Conservation (phyloP, 1,284 basidiomycete species). For the Taiwanofungus camphoratus region DNA sequence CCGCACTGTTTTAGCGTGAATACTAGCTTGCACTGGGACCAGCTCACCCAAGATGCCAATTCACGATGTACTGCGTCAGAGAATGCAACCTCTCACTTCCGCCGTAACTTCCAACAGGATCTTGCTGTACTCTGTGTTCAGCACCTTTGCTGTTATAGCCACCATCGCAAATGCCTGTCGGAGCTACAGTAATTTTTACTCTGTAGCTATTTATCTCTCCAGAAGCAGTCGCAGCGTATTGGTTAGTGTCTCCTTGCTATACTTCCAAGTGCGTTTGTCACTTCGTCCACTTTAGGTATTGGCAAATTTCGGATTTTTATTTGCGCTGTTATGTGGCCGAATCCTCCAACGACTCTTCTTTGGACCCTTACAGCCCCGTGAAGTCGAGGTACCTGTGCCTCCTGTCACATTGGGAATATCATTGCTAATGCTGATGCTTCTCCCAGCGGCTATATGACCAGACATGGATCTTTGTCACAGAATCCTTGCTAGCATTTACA, state of each 20-base stretch:
- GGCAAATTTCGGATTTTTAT: constrained; percentile 87
- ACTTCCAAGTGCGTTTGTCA: not conserved
- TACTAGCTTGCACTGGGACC: not conserved
- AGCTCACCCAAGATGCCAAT: constrained; percentile 35
- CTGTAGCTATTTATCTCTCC: constrained; percentile 88
- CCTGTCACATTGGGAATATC: not conserved
- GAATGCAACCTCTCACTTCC: constrained; percentile 37
- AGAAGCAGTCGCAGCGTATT: constrained; percentile 87
- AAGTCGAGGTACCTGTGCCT: constrained; percentile 77
- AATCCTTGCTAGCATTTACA: constrained; percentile 91
- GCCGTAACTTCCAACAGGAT: constrained; percentile 59
- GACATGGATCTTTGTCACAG: constrained; percentile 96
- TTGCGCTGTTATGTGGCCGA: constrained; percentile 73
- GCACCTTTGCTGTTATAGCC: constrained; percentile 63
- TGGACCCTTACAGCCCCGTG: constrained; percentile 81
- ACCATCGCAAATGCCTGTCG: constrained; percentile 78
- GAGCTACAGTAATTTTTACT: constrained; percentile 90
- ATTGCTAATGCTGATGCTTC: constrained; percentile 15
- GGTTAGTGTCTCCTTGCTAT: constrained; percentile 43
- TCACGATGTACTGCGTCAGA: constrained; percentile 33
- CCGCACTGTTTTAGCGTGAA: not conserved
- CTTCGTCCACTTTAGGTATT: constrained; percentile 56
- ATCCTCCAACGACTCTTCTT: constrained; percentile 88
- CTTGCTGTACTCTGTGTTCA: constrained; percentile 64
- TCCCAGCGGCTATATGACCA: constrained; percentile 89